Evolutionary conservation across 1,139 yeast species (phyloP).

Genomic region (Debaryomycetaceae sp.): DNA sequence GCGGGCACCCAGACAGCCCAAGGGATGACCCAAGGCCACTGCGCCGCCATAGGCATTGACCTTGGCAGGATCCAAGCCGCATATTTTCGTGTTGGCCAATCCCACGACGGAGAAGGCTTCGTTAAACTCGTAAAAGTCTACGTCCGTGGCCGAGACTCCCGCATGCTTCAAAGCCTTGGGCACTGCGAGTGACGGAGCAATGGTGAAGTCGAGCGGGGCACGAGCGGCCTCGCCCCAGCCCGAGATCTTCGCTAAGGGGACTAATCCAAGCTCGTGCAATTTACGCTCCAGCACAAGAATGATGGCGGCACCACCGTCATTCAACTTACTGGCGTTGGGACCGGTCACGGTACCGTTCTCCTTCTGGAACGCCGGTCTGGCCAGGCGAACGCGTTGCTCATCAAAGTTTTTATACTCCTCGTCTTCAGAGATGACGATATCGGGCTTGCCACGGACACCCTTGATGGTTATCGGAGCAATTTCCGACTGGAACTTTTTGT

Average conservation of each 20-base stretch:
- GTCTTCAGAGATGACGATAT: slow-evolving; percentile 55
- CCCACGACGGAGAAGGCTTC: slow-evolving; percentile 98
- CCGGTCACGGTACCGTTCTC: slow-evolving; percentile 94
- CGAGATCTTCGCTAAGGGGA: slow-evolving; percentile 75
- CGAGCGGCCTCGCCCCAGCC: slow-evolving; percentile 99
- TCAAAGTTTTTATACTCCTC: slow-evolving; percentile 67
- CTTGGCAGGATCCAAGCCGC: slow-evolving; percentile 53
- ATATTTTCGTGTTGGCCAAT: slow-evolving; percentile 72
- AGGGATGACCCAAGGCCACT: slow-evolving; percentile 94
- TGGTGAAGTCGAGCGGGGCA: slow-evolving; percentile 86
- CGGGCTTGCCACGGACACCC: slow-evolving; percentile 92
- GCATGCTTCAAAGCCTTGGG: slow-evolving; percentile 95
- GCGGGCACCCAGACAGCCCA: slow-evolving; percentile 97
- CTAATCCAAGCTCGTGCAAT: slow-evolving; percentile 72
- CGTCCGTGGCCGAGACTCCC: slow-evolving; percentile 42
- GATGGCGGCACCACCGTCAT: slow-evolving; percentile 96
- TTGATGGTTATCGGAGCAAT: slow-evolving; percentile 80
- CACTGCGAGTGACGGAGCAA: slow-evolving; percentile 87
- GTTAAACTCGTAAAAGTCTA: slow-evolving; percentile 82
- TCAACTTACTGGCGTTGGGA: slow-evolving; percentile 89
- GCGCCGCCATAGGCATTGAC: slow-evolving; percentile 97
- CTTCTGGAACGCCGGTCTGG: slow-evolving; percentile 87
- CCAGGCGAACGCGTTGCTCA: slow-evolving; percentile 62
- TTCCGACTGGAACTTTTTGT: slow-evolving; percentile 73
- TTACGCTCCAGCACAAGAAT: slow-evolving; percentile 74